Evolutionary conservation across 345 rosid genomes (phyloP).

Genomic region (Eucalyptus sp.): DNA sequence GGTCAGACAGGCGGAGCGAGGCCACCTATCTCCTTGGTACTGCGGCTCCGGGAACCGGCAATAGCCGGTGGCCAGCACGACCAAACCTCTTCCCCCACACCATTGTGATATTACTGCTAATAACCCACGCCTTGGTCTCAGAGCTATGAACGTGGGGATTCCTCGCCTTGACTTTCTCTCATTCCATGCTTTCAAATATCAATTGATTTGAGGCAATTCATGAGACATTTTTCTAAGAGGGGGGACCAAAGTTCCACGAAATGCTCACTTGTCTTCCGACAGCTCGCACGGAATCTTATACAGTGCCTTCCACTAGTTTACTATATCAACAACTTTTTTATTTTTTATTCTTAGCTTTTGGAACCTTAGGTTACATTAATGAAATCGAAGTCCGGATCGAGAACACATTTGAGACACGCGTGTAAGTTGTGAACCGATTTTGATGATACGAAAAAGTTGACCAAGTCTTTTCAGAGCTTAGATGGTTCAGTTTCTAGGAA

Average conservation of each 20-base stretch:
- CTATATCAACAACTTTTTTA: background rate
- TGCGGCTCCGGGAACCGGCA: background rate
- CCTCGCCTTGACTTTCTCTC: background rate
- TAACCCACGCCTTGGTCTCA: background rate
- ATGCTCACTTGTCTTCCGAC: background rate
- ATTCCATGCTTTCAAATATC: background rate
- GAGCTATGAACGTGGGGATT: background rate
- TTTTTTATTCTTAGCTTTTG: background rate
- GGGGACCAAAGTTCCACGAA: background rate
- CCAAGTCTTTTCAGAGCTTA: background rate
- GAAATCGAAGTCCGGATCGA: background rate
- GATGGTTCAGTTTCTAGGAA: background rate
- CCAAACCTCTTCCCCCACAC: background rate
- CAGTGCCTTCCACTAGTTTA: background rate
- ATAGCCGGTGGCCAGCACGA: background rate
- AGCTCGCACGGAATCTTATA: background rate
- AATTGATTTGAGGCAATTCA: background rate
- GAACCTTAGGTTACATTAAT: background rate
- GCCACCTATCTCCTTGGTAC: background rate
- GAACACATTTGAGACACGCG: background rate
- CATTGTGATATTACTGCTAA: background rate
- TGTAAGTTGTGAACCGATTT: background rate
- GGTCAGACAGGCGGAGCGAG: background rate
- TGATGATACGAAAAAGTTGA: background rate
- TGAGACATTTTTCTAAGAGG: background rate